Evolutionary conservation across 495 filamentous ascomycete genomes (phyloP), one percentile per base, ranked within the genome.

Genomic region (Pseudotulostoma volvatum): DNA sequence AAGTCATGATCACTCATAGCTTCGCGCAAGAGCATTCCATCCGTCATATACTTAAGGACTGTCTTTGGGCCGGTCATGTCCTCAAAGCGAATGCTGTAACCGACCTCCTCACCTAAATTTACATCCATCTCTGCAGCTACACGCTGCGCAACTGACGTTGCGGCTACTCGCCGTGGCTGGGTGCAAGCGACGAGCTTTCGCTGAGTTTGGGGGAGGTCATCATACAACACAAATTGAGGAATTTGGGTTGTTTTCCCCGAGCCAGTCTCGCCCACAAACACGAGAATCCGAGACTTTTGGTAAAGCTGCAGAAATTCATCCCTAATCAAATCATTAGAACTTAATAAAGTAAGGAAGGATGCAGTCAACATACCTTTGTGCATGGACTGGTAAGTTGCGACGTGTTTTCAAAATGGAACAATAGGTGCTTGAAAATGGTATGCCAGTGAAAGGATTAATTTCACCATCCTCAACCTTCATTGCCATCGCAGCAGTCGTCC

Each of bases 231-330:
- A 55, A 93, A 99, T 55, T 99, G 92, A 0, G 92, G 92, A 39
- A 99, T 96, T 60, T 99, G 92, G 0, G 90, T 97, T 0, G 90
- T 97, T 61, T 97, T 97, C 58, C 90, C 90, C 47, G 90, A 97
- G 77, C 90, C 90, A 2, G 90, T 97, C 67, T 97, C 90, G 63
- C 92, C 92, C 42, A 99, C 92, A 50, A 99, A 93, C 50, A 99
- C 90, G 18, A 99, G 71, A 44, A 96, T 93, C 54, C 96, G 92
- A 8, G 77, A 80, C 53, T 79, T 74, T 44, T 96, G 92, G 59
- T 90, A 99, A 47, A 87, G 70, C 46, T 83, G 67, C 30, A 99
- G 66, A 59, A 99, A 99, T 55, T 96, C 85, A 57, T 90, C 79
- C 53, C 87, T 85, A 34, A n/a, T 23, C 33, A 18, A 15, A 38